These are phyloP conservation scores for Harringtonia aguacate DNA, from an alignment of 2,329 filamentous ascomycete species.

Conservation along the genomic window DNA sequence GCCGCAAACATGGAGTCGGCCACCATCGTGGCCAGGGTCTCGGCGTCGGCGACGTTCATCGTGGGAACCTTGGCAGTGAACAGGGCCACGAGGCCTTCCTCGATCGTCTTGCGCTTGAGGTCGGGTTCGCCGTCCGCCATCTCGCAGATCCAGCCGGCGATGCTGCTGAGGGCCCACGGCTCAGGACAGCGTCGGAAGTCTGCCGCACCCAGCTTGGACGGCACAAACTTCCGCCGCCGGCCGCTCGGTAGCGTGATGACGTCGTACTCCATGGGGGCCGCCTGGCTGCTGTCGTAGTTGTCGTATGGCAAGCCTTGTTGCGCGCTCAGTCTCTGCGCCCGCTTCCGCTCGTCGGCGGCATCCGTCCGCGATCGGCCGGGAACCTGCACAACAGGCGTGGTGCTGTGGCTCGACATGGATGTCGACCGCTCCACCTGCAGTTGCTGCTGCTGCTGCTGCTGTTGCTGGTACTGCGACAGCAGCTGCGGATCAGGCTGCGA, in stretches of 20 bases:
- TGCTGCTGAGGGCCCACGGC: slow-evolving; percentile 87
- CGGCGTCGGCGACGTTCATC: slow-evolving; percentile 96
- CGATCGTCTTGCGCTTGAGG: slow-evolving; percentile 71
- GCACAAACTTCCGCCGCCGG: slow-evolving; percentile 66
- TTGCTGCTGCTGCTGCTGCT: slow-evolving; percentile 39
- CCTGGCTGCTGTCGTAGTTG: slow-evolving; percentile 45
- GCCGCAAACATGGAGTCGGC: slow-evolving; percentile 70
- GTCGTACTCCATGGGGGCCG: slow-evolving; percentile 64
- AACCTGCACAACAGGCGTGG: slow-evolving; percentile 65
- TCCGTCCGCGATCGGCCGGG: slow-evolving; percentile 93
- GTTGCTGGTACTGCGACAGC: slow-evolving; percentile 39
- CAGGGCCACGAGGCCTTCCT: slow-evolving; percentile 76
- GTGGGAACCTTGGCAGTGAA: slow-evolving; percentile 95
- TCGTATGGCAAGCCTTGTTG: slow-evolving; percentile 40
- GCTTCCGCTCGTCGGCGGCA: slow-evolving; percentile 61
- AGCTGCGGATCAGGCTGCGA: slow-evolving; percentile 32
- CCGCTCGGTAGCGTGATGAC: slow-evolving; percentile 73
- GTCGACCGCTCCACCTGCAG: slow-evolving; percentile 58
- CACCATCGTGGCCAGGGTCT: slow-evolving; percentile 69
- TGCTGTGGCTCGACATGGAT: slow-evolving; percentile 73
- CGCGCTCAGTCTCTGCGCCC: slow-evolving; percentile 37
- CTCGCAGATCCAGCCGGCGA: slow-evolving; percentile 75
- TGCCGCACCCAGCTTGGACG: slow-evolving; percentile 65
- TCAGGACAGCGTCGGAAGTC: slow-evolving; percentile 81
- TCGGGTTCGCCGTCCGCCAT: slow-evolving; percentile 89